Base-by-base conservation (phyloP, 306 rosid genomes). In the Cucurbita ficifolia region DNA sequence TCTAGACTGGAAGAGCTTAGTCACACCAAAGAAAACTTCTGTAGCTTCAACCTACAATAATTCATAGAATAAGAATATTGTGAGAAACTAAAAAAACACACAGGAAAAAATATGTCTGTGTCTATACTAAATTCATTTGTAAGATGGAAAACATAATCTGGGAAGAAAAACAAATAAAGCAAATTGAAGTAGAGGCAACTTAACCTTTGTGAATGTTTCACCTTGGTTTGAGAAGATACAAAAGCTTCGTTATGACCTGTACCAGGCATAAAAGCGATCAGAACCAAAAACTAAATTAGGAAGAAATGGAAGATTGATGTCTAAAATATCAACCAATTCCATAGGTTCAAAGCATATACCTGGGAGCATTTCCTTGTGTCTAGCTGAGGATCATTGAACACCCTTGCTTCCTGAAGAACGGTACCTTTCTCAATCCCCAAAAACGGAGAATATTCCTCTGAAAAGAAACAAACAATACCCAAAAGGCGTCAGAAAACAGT, bases 371-470 rank as follows among this genome's bases (percentile, higher is more conserved):
- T 87, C 84, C 96, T 91, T 17, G 99, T 80, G 79, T 94, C 96
- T 53, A 94, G 92, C 75, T 91, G 99, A n/a, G 99, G 99, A 76
- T 91, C 99, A 84, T 94, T 94, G 76, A 94, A 94, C 81, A 94
- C 99, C 78, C 99, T 84, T 75, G 99, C 99, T 79, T 94, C 99
- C 88, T 94, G 99, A 84, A 94, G 96, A 76, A 91, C 97, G 53
- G 96, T 90, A 33, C 97, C 99, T 86, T 94, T 94, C 76, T 94
- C 99, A 49, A 94, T 94, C 74, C 99, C 99, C 86, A 83, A 6
- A 75, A 94, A 94, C 6, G 99, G 99, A 58, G 96, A 89, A 80
- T 94, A 91, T 52, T 94, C 97, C 22, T 80, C 95, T 87, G 88
- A 49, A 74, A 79, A 78, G 54, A 69, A 70, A 75, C 65, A 48